Evolutionary conservation across 768 basidiomycete species (phyloP).

Genomic region (Hericium erinaceus): DNA sequence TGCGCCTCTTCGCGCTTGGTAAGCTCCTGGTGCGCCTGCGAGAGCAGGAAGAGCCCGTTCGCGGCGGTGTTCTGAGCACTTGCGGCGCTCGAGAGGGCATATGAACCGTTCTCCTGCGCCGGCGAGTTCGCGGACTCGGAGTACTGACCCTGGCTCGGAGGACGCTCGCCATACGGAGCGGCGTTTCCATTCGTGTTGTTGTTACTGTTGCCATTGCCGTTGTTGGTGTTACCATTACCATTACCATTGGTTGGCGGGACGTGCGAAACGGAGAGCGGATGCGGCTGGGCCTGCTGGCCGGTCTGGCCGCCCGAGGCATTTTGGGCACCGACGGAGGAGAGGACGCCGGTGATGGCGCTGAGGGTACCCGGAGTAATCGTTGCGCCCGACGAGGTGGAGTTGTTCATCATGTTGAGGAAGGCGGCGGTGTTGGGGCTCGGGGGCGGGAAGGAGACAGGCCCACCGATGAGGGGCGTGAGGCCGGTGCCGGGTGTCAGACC

Average conservation of each 20-base stretch:
- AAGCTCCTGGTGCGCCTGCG: constrained; percentile 93
- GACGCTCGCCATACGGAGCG: constrained; percentile 6
- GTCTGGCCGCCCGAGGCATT: constrained; percentile 55
- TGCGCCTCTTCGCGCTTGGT: constrained; percentile 89
- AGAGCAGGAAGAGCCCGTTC: constrained; percentile 88
- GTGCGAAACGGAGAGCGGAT: constrained; percentile 27
- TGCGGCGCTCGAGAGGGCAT: constrained; percentile 30
- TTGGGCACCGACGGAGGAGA: constrained; percentile 48
- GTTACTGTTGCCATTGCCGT: neutral
- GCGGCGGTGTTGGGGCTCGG: constrained; percentile 85
- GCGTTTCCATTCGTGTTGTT: constrained; percentile 12
- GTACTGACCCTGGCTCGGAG: constrained; percentile 1
- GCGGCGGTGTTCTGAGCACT: constrained; percentile 65
- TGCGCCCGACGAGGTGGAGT: constrained; percentile 25
- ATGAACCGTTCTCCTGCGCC: constrained; percentile 13
- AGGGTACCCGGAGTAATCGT: constrained; percentile 62
- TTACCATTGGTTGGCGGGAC: constrained; percentile 16
- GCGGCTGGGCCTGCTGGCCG: constrained; percentile 34
- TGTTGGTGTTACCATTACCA: neutral
- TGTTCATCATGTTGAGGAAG: constrained; percentile 84
- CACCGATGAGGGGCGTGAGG: constrained; percentile 72
- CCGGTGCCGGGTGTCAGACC: constrained; percentile 84
- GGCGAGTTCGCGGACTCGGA: neutral
- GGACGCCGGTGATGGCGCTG: constrained; percentile 71
- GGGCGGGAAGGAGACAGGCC: constrained; percentile 69